Evolutionary conservation across 371 early-diverging fungal genomes (phyloP).

Genomic region (Dinochytrium kinnereticum): DNA sequence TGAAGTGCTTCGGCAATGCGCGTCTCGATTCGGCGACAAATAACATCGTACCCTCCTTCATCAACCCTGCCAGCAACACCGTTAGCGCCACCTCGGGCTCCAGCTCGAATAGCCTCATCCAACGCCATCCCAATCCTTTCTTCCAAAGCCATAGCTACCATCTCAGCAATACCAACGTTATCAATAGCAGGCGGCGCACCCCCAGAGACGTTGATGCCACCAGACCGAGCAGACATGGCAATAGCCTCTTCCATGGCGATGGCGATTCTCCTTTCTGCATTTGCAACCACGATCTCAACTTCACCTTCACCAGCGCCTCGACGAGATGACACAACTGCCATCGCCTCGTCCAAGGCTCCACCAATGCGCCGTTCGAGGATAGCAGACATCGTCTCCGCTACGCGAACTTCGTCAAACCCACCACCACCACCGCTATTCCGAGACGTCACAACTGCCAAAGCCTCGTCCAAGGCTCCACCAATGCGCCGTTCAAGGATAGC

Average conservation of each 20-base stretch:
- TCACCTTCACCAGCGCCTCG: not conserved
- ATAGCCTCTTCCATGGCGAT: not conserved
- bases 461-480: not conserved
- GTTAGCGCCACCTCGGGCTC: too few relatives aligned
- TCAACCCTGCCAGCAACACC: not conserved
- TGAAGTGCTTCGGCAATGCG: not conserved
- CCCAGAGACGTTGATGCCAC: too few relatives aligned
- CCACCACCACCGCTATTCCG: not conserved
- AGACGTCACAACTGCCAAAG: not conserved
- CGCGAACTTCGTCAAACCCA: not conserved
- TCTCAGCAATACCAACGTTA: too few relatives aligned
- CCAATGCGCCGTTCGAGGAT: not conserved
- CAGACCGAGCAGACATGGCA: not conserved
- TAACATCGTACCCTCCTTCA: too few relatives aligned
- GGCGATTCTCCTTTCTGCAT: too few relatives aligned
- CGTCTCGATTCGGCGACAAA: not conserved
- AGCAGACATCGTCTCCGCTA: not conserved
- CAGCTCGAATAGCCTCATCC: not conserved
- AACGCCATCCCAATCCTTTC: not conserved
- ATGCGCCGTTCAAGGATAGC: not conserved
- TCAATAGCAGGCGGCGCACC: too few relatives aligned
- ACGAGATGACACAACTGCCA: not conserved
- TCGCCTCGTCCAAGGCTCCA: not conserved
- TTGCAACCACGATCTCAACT: too few relatives aligned
- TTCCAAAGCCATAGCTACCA: not conserved